Conservation (phyloP, 2,329 filamentous ascomycete species). For the Septoria petroselini region DNA sequence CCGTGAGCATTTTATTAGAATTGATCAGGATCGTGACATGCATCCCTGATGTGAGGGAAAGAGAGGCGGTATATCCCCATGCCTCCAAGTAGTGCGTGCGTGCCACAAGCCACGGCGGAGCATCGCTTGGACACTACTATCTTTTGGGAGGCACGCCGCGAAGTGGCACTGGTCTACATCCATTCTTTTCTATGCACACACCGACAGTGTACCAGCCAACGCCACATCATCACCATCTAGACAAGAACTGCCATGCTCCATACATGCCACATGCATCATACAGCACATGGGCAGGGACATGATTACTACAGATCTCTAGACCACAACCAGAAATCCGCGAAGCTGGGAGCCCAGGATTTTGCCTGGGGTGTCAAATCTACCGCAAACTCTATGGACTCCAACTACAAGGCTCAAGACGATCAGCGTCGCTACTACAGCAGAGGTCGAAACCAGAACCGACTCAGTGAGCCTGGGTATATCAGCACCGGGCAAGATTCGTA, state of each 20-base stretch:
- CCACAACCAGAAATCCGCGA: not conserved
- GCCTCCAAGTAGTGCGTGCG: not conserved
- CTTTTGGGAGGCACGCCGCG: not conserved
- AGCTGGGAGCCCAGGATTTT: slow-evolving; percentile 1
- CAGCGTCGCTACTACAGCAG: slow-evolving; percentile 3
- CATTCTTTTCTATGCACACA: not conserved
- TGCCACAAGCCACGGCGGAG: slow-evolving; percentile 7
- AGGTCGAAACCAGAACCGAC: slow-evolving; percentile 3
- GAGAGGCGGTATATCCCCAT: slow-evolving; percentile 2
- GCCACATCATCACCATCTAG: not conserved
- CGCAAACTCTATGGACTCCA: slow-evolving; percentile 21
- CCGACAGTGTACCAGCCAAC: slow-evolving; percentile 1
- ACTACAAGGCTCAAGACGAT: slow-evolving; percentile 11
- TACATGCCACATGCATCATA: not conserved
- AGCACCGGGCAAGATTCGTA: not conserved
- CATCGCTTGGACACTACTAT: slow-evolving; percentile 4
- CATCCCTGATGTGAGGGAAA: no score
- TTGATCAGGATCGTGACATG: not conserved
- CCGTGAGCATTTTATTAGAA: not conserved
- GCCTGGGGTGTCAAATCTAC: slow-evolving; percentile 9
- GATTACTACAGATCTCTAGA: not conserved
- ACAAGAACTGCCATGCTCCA: slow-evolving; percentile 1
- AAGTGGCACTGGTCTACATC: slow-evolving; percentile 3
- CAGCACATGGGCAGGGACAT: not conserved
- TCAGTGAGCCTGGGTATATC: not conserved